These are phyloP conservation scores for Calonectria pseudoturangicola DNA, from an alignment of 2,329 filamentous ascomycete species.

Conservation along the genomic window DNA sequence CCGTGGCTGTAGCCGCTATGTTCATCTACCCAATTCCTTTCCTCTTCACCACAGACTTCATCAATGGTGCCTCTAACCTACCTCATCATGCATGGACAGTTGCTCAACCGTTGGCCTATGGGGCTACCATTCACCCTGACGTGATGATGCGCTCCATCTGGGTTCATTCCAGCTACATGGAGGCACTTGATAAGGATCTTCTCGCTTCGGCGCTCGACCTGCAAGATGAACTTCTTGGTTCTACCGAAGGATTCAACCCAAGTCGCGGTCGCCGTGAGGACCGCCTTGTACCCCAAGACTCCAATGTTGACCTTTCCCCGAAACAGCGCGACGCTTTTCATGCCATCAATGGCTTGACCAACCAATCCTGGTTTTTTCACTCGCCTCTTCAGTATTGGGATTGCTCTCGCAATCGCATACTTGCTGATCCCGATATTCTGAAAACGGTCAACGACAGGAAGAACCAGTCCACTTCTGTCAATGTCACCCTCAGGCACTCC, in stretches of 20 bases:
- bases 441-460: slow-evolving; percentile 81
- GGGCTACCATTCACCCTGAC: slow-evolving; percentile 73
- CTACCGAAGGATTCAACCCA: slow-evolving; percentile 74
- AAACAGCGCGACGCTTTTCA: slow-evolving; percentile 73
- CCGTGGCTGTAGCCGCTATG: slow-evolving; percentile 81
- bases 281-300: slow-evolving; percentile 52
- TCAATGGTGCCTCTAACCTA: slow-evolving; percentile 81
- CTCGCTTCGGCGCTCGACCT: slow-evolving; percentile 80
- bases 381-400: slow-evolving; percentile 90
- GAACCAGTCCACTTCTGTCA: slow-evolving; percentile 78
- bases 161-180: slow-evolving; percentile 89
- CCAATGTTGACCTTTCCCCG: slow-evolving; percentile 62
- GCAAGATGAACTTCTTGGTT: slow-evolving; percentile 81
- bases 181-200: slow-evolving; percentile 80
- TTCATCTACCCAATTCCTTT: slow-evolving; percentile 86
- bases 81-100: slow-evolving; percentile 90
- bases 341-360: slow-evolving; percentile 75
- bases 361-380: slow-evolving; percentile 85
- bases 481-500: slow-evolving; percentile 84
- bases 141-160: slow-evolving; percentile 89
- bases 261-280: slow-evolving; percentile 58
- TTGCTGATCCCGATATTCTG: slow-evolving; percentile 77
- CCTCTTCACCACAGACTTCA: slow-evolving; percentile 82
- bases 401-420: slow-evolving; percentile 76
- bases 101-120: slow-evolving; percentile 77